Evolutionary conservation across 257 asterid genomes (phyloP).

Genomic region (Pogostemon cablin): DNA sequence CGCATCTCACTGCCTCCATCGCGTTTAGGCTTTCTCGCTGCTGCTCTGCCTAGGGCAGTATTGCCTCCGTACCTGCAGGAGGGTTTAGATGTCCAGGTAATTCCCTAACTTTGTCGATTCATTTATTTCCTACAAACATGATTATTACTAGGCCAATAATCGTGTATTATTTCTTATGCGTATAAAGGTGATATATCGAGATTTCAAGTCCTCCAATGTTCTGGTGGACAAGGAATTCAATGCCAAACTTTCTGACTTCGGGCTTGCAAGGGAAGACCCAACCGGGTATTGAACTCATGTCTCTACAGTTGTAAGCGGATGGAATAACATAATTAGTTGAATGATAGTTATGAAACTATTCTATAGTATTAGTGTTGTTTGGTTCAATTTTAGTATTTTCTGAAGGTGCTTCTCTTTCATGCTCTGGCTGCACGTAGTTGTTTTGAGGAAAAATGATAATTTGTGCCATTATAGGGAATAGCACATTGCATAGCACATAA

Average conservation of each 20-base stretch:
- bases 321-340: conserved; percentile 19
- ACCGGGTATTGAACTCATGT: conserved; percentile 72
- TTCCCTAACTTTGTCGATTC: neutral
- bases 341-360: conserved; percentile 11
- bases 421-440: neutral
- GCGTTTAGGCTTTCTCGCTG: too few relatives aligned
- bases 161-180: conserved; percentile 8
- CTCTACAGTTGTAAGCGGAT: conserved; percentile 79
- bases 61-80: conserved; percentile 63
- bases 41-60: too few relatives aligned
- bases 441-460: too few relatives aligned
- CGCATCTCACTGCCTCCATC: too few relatives aligned
- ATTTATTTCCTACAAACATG: neutral
- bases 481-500: neutral
- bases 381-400: neutral
- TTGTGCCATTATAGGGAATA: neutral
- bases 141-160: neutral
- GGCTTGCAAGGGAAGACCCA: conserved; percentile 98
- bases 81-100: conserved; percentile 78
- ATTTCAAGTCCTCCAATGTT: conserved; percentile 86
- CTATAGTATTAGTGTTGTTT: neutral
- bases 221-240: conserved; percentile 78
- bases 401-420: conserved; percentile 10
- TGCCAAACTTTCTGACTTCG: conserved; percentile 87
- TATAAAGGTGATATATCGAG: conserved; percentile 81